Conservation (phyloP, 805 yeast genomes). For the Metschnikowia anglica region DNA sequence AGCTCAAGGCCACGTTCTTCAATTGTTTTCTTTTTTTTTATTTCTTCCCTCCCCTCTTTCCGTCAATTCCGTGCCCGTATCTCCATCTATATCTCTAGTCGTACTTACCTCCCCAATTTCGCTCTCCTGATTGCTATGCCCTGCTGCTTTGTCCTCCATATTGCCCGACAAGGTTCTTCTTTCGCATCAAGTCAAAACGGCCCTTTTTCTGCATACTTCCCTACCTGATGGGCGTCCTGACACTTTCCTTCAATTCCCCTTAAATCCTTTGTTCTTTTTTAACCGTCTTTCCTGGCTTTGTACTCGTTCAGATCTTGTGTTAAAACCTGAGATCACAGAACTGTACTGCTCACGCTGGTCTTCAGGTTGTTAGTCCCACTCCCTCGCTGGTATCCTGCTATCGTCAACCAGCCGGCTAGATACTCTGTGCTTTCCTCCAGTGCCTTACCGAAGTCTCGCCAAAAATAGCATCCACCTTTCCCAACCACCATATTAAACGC, state of each 20-base stretch:
- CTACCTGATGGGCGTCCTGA: slow-evolving; percentile 5
- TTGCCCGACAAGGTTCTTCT: slow-evolving; percentile 2
- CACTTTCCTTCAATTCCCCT: slow-evolving; percentile 3
- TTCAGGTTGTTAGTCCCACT: too few relatives aligned
- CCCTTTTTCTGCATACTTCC: slow-evolving; percentile 2
- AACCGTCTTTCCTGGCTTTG: too few relatives aligned
- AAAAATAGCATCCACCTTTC: slow-evolving; percentile 5
- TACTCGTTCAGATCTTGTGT: too few relatives aligned
- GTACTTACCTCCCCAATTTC: slow-evolving; percentile 1
- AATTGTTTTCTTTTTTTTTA: too few relatives aligned
- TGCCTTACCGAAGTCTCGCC: neutral
- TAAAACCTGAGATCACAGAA: too few relatives aligned
- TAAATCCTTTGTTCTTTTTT: neutral
- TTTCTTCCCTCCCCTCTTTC: neutral
- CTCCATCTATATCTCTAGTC: neutral
- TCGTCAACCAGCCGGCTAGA: neutral
- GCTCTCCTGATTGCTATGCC: slow-evolving; percentile 11
- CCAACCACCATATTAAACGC: neutral
- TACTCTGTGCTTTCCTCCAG: neutral
- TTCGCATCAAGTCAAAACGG: slow-evolving; percentile 8
- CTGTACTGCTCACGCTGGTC: too few relatives aligned
- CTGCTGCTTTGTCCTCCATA: slow-evolving; percentile 7
- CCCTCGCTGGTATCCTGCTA: neutral
- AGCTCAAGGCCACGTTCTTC: too few relatives aligned
- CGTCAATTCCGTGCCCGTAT: too few relatives aligned